Base-by-base conservation (phyloP, 768 basidiomycete genomes). In the Tricholomella constricta region DNA sequence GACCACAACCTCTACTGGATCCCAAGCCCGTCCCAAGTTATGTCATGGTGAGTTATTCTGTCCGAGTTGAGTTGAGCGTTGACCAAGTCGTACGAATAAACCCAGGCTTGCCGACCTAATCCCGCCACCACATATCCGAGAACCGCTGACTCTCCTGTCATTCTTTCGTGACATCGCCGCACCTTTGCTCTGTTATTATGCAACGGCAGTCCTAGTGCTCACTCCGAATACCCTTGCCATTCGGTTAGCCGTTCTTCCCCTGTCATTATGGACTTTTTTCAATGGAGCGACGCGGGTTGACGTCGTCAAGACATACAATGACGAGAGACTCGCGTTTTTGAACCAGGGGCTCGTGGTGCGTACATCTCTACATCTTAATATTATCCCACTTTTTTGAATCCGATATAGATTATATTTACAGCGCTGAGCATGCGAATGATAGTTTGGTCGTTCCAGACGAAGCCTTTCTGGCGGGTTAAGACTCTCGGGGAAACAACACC, bases 161-260 rank as follows among this genome's bases (percentile, higher is more conserved):
- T 74, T 73, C 58, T 59, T 62, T 26, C 69, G 69, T 9, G 65
- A 72, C 44, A 54, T 82, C 27, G 22, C 78, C 14, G 80, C 79
- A 1, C 64, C 75, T 14, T 19, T 80, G 1, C 49, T 78, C 20
- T 69, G 69, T 52, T 82, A 79, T 65, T 82, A 80, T 69, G 65
- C 60, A 10, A 78, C 79, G 48, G 83, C 83, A 11, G 63, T 82
- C 29, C 72, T 86, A 44, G 79, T 84, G 6, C 69, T 81, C 34
- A 62, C 77, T 12, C 78, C 78, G 0, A 66, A 65, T 27, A 82
- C 83, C 1, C 65, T 68, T 40, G 42, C 67, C 3, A 63, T 78
- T 51, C 78, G 82, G 41, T 52, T 75, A 27, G 76, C 78, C 11
- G 55, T 84, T 31, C 71, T 85, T 23, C 81, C 82, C 2, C 53